These are phyloP conservation scores for Schizonepeta tenuifolia DNA, from an alignment of 257 asterid genomes.

Conservation along the genomic window DNA sequence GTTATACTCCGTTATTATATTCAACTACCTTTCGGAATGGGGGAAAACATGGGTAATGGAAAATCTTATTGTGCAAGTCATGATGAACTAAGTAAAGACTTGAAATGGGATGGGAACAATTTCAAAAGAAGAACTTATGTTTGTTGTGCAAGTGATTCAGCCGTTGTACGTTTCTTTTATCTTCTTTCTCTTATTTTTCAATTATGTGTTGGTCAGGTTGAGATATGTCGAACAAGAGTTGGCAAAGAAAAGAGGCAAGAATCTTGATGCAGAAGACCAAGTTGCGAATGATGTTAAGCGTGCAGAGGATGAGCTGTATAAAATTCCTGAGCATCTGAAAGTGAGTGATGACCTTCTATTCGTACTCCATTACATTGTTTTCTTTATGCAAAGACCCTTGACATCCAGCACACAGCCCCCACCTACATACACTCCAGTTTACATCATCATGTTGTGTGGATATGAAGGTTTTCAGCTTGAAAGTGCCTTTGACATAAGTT, in stretches of 20 bases:
- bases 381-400: neutral
- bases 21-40: neutral
- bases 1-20: neutral
- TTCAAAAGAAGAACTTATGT: neutral
- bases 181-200: neutral
- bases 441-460: neutral
- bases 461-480: neutral
- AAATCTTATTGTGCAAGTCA: neutral
- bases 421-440: neutral
- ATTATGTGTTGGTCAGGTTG: slow-evolving; percentile 55
- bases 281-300: slow-evolving; percentile 69
- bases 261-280: slow-evolving; percentile 57
- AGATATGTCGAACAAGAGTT: slow-evolving; percentile 89
- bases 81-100: neutral
- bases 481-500: neutral
- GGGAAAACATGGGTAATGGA: neutral
- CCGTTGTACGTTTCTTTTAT: slow-evolving; percentile 12
- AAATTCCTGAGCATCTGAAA: slow-evolving; percentile 92
- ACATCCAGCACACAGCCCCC: neutral
- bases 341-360: slow-evolving; percentile 47
- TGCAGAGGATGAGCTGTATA: slow-evolving; percentile 88
- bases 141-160: neutral
- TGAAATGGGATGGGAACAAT: slow-evolving; percentile 6
- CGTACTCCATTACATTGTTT: slow-evolving; percentile 14
- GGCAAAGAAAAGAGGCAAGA: slow-evolving; percentile 88